Conservation (phyloP, 1,284 basidiomycete species). For the Sphaerobolus stellatus region DNA sequence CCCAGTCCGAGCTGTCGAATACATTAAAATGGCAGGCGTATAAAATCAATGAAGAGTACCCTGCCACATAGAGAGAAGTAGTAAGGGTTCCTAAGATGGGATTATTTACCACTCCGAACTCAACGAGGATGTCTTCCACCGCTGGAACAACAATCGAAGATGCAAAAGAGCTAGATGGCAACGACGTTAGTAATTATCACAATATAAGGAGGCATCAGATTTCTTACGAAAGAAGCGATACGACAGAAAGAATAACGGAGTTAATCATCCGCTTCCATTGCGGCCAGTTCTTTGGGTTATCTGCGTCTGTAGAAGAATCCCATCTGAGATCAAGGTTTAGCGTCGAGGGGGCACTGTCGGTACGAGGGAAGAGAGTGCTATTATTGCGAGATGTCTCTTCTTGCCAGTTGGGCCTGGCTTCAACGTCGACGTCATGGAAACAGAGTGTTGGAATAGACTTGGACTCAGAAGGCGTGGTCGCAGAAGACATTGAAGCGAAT, state of each 20-base stretch:
- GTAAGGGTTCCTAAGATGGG: slow-evolving; percentile 4
- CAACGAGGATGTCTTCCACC: not conserved
- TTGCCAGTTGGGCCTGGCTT: too few species aligned
- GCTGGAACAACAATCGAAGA: slow-evolving; percentile 13
- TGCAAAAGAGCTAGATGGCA: slow-evolving; percentile 4
- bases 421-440: too few species aligned
- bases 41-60: not conserved
- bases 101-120: slow-evolving; percentile 5
- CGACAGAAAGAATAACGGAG: not conserved
- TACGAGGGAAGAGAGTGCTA: too few species aligned
- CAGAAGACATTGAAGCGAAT: too few species aligned
- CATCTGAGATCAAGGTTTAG: too few species aligned
- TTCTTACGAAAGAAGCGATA: slow-evolving; percentile 11
- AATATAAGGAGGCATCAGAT: not conserved
- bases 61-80: slow-evolving; percentile 12
- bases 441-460: too few species aligned
- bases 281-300: slow-evolving; percentile 14
- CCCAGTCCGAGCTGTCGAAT: slow-evolving; percentile 9
- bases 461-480: too few species aligned
- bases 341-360: too few species aligned
- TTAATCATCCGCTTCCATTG: not conserved
- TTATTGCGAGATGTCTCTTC: too few species aligned
- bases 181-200: not conserved
- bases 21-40: not conserved
- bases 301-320: too few species aligned